A percentile compares a stretch with the other conserved stretches of the same genome.
phyloP scores from a whole-genome alignment of 2,329 filamentous ascomycete species.

The Thermoascus crustaceus region DNA sequence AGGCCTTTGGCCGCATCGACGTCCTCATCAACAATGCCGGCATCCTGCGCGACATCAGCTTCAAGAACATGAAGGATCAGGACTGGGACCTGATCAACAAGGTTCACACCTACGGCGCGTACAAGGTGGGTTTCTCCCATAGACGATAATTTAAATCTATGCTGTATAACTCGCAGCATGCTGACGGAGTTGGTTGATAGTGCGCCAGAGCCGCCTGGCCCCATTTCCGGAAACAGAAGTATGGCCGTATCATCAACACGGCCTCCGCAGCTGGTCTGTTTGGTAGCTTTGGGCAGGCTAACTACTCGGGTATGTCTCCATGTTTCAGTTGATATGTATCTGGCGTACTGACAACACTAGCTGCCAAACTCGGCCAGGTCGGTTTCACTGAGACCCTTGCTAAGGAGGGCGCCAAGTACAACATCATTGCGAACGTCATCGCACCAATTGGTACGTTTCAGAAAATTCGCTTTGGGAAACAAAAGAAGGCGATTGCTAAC shows the following conservation, averaged over 20 bases:
- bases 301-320: conserved; percentile 64
- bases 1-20: conserved; percentile 63
- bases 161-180: not conserved
- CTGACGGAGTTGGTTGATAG: conserved; percentile 33
- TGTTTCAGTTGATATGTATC: not conserved
- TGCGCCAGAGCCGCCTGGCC: conserved; percentile 92
- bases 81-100: conserved; percentile 95
- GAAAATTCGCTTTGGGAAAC: not conserved
- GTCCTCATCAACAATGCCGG: conserved; percentile 97
- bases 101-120: conserved; percentile 87
- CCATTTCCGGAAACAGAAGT: conserved; percentile 98
- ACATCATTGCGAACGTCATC: conserved; percentile 91
- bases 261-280: conserved; percentile 93
- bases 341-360: conserved; percentile 35
- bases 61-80: conserved; percentile 96
- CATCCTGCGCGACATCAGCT: conserved; percentile 88
- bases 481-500: conserved; percentile 3
- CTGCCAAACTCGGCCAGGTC: conserved; percentile 89
- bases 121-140: conserved; percentile 54
- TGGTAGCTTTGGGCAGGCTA: conserved; percentile 90
- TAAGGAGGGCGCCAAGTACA: conserved; percentile 96
- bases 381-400: conserved; percentile 97
- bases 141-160: not conserved
- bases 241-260: conserved; percentile 91
- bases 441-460: conserved; percentile 59